These are phyloP conservation scores for Chytriomyces sp. DNA, from an alignment of 192 early-diverging fungal species.

Conservation along the genomic window DNA sequence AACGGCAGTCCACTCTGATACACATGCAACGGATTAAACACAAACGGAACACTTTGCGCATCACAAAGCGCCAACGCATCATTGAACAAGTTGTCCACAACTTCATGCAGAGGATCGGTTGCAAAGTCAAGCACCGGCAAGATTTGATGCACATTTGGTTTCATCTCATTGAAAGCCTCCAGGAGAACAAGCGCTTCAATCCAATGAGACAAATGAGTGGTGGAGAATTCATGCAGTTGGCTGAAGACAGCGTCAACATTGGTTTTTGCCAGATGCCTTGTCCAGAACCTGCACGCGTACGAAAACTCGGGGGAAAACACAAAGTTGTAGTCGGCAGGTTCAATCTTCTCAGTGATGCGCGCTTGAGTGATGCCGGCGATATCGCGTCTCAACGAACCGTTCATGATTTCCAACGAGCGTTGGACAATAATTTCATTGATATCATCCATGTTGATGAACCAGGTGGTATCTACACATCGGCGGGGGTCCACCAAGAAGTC, in stretches of 20 bases:
- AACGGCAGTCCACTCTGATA: not conserved
- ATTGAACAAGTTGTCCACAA: not conserved
- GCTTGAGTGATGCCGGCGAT: not conserved
- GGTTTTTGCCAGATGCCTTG: too few species aligned
- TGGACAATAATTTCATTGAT: not conserved
- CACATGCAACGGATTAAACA: constrained; percentile 13
- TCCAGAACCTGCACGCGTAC: not conserved
- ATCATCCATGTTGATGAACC: not conserved
- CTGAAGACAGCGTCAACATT: not conserved
- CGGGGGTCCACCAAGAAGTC: constrained; percentile 17
- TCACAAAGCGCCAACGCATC: not conserved
- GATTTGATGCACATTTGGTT: not conserved
- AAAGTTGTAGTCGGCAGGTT: not conserved
- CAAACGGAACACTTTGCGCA: not conserved
- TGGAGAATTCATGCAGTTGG: not conserved
- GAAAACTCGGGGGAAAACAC: not conserved
- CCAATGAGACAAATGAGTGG: not conserved
- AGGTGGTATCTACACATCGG: not conserved
- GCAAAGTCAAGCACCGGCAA: not conserved
- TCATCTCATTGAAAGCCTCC: not conserved
- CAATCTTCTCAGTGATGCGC: not conserved
- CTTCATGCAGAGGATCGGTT: not conserved
- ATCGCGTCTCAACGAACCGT: not conserved
- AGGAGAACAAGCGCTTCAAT: constrained; percentile 4
- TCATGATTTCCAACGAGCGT: not conserved